Percentiles rank a stretch among this genome's conserved stretches.
Evolutionary conservation across 225 moss, liverwort and hornwort species (phyloP).

Genomic region (Polytrichum commune): DNA sequence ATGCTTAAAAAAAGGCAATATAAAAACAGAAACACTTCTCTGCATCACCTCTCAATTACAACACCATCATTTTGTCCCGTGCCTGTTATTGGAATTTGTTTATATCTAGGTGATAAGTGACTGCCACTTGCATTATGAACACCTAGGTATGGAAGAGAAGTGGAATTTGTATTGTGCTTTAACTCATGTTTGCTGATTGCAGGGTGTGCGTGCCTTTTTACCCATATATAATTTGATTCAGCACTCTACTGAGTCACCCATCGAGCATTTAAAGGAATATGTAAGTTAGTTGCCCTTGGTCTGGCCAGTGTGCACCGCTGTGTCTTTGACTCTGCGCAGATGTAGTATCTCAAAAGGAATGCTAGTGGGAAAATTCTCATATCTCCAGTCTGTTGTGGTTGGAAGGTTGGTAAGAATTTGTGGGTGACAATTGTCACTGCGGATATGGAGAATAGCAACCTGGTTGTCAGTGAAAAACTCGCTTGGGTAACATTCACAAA

Average conservation of each 20-base stretch:
- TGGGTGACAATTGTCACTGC: constrained; percentile 46
- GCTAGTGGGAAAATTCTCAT: no score
- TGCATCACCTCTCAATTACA: no score
- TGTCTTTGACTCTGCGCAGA: not conserved
- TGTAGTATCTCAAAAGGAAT: not conserved
- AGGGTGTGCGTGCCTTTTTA: constrained; percentile 61
- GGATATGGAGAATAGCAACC: constrained; percentile 40
- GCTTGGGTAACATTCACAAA: constrained; percentile 48
- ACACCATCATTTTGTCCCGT: no score
- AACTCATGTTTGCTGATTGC: constrained; percentile 18
- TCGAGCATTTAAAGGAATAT: constrained; percentile 37
- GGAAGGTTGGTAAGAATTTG: constrained; percentile 41
- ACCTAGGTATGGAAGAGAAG: not conserved
- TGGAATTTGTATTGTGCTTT: not conserved
- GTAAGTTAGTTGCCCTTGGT: constrained; percentile 23
- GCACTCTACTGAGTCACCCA: constrained; percentile 18
- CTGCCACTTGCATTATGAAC: no score
- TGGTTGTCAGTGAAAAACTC: constrained; percentile 56
- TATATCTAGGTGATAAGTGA: no score
- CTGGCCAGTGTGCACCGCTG: not conserved
- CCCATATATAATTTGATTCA: constrained; percentile 45
- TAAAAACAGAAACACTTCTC: no score
- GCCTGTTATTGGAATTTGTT: no score
- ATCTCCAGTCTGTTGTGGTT: not conserved
- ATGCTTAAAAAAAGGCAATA: no score